Conservation (phyloP, 192 early-diverging fungal genomes). For the Linnemannia zychae region DNA sequence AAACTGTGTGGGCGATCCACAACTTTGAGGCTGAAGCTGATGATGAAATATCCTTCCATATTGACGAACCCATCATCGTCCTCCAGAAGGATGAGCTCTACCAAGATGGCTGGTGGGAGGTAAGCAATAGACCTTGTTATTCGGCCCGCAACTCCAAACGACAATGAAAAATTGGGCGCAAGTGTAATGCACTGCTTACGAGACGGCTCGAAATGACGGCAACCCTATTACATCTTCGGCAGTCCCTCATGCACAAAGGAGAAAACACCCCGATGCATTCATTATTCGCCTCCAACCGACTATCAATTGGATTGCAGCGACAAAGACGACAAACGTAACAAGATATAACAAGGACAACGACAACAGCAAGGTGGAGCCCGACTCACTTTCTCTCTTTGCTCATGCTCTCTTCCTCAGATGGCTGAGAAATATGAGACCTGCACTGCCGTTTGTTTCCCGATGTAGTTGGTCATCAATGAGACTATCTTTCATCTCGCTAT, state of each 20-base stretch:
- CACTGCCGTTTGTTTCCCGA: background rate
- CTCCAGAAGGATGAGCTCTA: constrained; percentile 78
- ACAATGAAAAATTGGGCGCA: background rate
- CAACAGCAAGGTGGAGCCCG: background rate
- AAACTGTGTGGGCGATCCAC: constrained; percentile 69
- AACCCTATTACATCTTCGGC: background rate
- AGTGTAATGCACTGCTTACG: constrained; percentile 1
- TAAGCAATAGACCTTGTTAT: constrained; percentile 39
- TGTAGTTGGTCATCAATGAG: constrained; percentile 2
- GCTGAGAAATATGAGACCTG: constrained; percentile 5
- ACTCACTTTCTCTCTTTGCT: background rate
- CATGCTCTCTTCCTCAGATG: background rate
- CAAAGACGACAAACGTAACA: background rate
- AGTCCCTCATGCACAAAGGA: background rate
- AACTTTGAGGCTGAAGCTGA: constrained; percentile 72
- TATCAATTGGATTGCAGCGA: background rate
- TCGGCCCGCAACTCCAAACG: background rate
- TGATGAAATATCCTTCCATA: constrained; percentile 77
- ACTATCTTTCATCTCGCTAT: background rate
- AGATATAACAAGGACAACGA: background rate
- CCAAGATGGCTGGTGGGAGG: constrained; percentile 86
- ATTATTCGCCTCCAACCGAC: background rate
- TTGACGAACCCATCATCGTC: constrained; percentile 77
- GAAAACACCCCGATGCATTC: background rate
- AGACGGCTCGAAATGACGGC: background rate